Conservation (phyloP, 2,329 filamentous ascomycete genomes). For the Cyphellophora attinorum region DNA sequence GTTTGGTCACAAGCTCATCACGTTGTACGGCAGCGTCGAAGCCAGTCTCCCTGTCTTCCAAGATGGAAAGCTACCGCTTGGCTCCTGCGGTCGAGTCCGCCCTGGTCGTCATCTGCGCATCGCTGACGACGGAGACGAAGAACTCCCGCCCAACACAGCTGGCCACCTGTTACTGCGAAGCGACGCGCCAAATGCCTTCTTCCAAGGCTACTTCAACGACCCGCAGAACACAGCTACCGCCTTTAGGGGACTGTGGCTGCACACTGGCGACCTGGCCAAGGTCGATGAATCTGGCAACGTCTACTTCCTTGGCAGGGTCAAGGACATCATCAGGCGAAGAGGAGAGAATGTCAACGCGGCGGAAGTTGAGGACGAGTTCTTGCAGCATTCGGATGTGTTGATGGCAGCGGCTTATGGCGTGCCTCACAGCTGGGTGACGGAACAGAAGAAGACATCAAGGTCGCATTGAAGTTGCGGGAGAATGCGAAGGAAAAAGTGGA, state of each 20-base stretch:
- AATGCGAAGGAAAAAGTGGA: no score
- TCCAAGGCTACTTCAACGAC: conserved; percentile 9
- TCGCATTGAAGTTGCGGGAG: conserved; percentile 5
- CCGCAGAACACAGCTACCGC: conserved; percentile 1
- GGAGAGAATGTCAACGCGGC: conserved; percentile 93
- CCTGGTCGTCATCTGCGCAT: no score
- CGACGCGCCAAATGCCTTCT: conserved; percentile 9
- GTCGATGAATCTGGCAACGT: conserved; percentile 39
- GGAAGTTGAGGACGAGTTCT: conserved; percentile 63
- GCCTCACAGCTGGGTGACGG: conserved; percentile 8
- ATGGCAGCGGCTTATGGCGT: conserved; percentile 7
- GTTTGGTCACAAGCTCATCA: no score
- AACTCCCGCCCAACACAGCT: conserved; percentile 6
- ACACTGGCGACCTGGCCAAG: conserved; percentile 77
- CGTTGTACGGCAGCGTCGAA: no score
- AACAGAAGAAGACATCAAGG: conserved; percentile 11
- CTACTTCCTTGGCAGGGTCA: conserved; percentile 29
- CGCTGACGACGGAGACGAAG: no score
- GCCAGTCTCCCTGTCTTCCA: no score
- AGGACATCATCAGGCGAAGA: conserved; percentile 86
- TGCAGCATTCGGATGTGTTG: conserved; percentile 6
- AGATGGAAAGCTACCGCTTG: no score
- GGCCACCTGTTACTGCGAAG: conserved; percentile 9
- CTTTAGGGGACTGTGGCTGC: conserved; percentile 61
- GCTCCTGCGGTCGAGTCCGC: no score